Evolutionary conservation across 371 early-diverging fungal species (phyloP).

Genomic region (Mucor indicus): DNA sequence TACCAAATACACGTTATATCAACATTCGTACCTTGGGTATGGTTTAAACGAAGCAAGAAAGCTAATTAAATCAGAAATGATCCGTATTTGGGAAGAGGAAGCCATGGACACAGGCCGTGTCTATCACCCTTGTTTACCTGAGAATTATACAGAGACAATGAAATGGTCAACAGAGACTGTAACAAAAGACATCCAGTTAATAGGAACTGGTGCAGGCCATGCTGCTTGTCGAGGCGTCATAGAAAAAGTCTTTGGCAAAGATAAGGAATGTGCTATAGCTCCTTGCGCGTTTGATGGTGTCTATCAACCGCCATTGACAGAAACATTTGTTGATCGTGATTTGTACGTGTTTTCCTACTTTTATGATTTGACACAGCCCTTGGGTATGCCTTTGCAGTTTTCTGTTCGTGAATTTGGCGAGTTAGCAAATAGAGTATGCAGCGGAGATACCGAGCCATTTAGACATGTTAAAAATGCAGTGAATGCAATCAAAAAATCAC

Average conservation of each 20-base stretch:
- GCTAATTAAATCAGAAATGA: constrained; percentile 4
- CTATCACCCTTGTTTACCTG: constrained; percentile 40
- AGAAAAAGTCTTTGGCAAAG: constrained; percentile 61
- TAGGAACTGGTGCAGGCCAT: constrained; percentile 57
- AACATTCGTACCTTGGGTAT: constrained; percentile 91
- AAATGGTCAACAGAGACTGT: constrained; percentile 5
- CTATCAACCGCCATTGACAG: constrained; percentile 79
- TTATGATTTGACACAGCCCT: constrained; percentile 81
- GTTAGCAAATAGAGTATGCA: constrained; percentile 65
- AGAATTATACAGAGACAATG: constrained; percentile 30
- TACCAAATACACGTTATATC: constrained; percentile 76
- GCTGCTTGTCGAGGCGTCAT: constrained; percentile 54
- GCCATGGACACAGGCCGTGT: constrained; percentile 8
- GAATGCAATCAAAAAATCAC: constrained; percentile 41
- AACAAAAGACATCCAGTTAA: constrained; percentile 16
- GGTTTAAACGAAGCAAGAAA: constrained; percentile 85
- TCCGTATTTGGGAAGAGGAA: constrained; percentile 27
- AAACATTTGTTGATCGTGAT: constrained; percentile 70
- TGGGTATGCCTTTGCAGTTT: constrained; percentile 66
- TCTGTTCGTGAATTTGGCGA: constrained; percentile 63
- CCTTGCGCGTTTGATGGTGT: constrained; percentile 93
- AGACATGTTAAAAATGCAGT: constrained; percentile 36
- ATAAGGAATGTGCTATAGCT: constrained; percentile 45
- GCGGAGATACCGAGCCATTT: constrained; percentile 42
- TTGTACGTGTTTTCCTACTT: constrained; percentile 95